These are phyloP conservation scores for Kodamaea plutei DNA, from an alignment of 1,139 yeast genomes.

Conservation along the genomic window DNA sequence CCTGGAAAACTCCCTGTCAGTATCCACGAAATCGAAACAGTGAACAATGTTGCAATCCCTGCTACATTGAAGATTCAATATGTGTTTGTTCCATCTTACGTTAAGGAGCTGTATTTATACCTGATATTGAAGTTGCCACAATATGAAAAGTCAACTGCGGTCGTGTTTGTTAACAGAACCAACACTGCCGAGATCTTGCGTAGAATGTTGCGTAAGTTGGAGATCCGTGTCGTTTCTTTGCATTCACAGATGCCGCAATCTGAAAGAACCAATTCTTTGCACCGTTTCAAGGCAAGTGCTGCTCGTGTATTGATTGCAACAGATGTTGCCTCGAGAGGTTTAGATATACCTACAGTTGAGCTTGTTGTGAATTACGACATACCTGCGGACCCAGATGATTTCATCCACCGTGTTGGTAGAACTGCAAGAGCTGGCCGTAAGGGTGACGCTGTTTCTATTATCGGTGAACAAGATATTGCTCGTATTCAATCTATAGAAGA, in stretches of 20 bases:
- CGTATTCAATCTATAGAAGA: slow-evolving; percentile 84
- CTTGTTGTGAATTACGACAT: slow-evolving; percentile 87
- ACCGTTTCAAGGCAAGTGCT: slow-evolving; percentile 89
- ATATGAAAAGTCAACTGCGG: slow-evolving; percentile 64
- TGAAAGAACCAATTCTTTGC: slow-evolving; percentile 86
- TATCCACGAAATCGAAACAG: slow-evolving; percentile 75
- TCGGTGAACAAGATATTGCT: slow-evolving; percentile 79
- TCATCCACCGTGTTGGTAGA: slow-evolving; percentile 98
- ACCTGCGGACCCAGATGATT: slow-evolving; percentile 96
- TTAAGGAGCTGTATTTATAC: slow-evolving; percentile 83
- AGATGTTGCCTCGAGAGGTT: slow-evolving; percentile 95
- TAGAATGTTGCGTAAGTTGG: slow-evolving; percentile 68
- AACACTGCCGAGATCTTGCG: slow-evolving; percentile 82
- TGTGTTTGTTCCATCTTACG: slow-evolving; percentile 70
- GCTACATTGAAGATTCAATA: slow-evolving; percentile 57
- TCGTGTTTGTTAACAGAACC: slow-evolving; percentile 89
- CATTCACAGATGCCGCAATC: slow-evolving; percentile 95
- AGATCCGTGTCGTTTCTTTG: slow-evolving; percentile 77
- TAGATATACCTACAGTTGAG: slow-evolving; percentile 90
- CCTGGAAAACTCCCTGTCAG: slow-evolving; percentile 65
- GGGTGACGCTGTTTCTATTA: slow-evolving; percentile 55
- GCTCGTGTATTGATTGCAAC: slow-evolving; percentile 91
- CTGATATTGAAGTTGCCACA: slow-evolving; percentile 60
- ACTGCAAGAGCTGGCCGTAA: slow-evolving; percentile 98
- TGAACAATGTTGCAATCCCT: slow-evolving; percentile 76